Conservation (phyloP, 768 basidiomycete species). For the Tephrocybe sp. region DNA sequence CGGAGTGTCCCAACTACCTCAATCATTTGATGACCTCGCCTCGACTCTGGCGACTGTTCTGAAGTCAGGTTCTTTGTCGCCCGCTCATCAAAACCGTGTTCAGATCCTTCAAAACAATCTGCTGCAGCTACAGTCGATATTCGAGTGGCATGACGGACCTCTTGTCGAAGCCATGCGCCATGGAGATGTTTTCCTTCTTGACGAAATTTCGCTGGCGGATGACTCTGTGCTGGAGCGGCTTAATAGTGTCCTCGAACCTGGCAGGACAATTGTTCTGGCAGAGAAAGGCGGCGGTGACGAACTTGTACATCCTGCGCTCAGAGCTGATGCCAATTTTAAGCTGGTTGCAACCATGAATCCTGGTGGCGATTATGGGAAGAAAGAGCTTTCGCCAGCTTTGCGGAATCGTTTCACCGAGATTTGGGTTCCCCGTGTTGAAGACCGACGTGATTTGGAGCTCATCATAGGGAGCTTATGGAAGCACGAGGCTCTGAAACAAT, state of each 20-base stretch:
- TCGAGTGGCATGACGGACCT: slow-evolving; percentile 98
- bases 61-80: slow-evolving; percentile 27
- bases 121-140: slow-evolving; percentile 66
- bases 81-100: slow-evolving; percentile 31
- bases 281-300: slow-evolving; percentile 80
- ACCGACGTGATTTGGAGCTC: slow-evolving; percentile 68
- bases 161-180: slow-evolving; percentile 86
- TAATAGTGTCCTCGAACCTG: slow-evolving; percentile 95
- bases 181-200: slow-evolving; percentile 87
- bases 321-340: slow-evolving; percentile 72
- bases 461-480: slow-evolving; percentile 78
- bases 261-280: slow-evolving; percentile 84
- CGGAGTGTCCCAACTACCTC: slow-evolving; percentile 31
- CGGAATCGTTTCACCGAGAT: slow-evolving; percentile 99
- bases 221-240: slow-evolving; percentile 97
- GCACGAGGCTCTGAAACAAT: slow-evolving; percentile 46
- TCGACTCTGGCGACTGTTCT: slow-evolving; percentile 26
- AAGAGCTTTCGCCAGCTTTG: slow-evolving; percentile 94
- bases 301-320: slow-evolving; percentile 63
- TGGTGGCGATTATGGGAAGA: slow-evolving; percentile 98
- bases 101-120: slow-evolving; percentile 44
- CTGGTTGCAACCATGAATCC: slow-evolving; percentile 99
- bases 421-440: slow-evolving; percentile 89
- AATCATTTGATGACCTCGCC: slow-evolving; percentile 26
- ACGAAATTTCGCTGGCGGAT: slow-evolving; percentile 97